phyloP scores from a whole-genome alignment of 352 stramenopile species.

The Phytophthora sojae region DNA sequence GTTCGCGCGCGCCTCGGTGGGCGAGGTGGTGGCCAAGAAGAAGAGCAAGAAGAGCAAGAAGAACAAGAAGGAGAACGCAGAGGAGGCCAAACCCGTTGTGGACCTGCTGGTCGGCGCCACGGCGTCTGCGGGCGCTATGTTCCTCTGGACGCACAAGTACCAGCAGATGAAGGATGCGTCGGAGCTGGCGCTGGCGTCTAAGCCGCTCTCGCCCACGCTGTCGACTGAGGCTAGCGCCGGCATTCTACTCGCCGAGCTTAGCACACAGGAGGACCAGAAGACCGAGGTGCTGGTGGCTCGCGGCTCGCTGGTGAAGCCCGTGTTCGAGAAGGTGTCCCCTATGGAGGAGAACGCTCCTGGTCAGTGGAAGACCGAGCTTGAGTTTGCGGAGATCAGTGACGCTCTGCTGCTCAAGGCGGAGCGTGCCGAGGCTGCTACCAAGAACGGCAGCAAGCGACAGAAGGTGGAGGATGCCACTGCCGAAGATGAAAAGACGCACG shows the following conservation, averaged over 20 bases:
- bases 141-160: slow-evolving; percentile 81
- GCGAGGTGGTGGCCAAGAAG: slow-evolving; percentile 34
- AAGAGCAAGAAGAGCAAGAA: slow-evolving; percentile 73
- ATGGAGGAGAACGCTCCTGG: slow-evolving; percentile 62
- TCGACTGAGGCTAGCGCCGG: slow-evolving; percentile 45
- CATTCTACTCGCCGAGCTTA: slow-evolving; percentile 54
- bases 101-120: slow-evolving; percentile 70
- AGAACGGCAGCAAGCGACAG: slow-evolving; percentile 64
- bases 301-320: slow-evolving; percentile 75
- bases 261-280: slow-evolving; percentile 31
- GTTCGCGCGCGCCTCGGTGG: slow-evolving; percentile 45
- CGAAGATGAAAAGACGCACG: slow-evolving; percentile 66
- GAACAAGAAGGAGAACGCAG: slow-evolving; percentile 40
- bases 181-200: slow-evolving; percentile 54
- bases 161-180: slow-evolving; percentile 42
- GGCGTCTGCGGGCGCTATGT: slow-evolving; percentile 68
- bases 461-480: slow-evolving; percentile 49
- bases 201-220: slow-evolving; percentile 66
- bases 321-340: slow-evolving; percentile 75
- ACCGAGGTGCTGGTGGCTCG: slow-evolving; percentile 69
- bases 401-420: slow-evolving; percentile 66
- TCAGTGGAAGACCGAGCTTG: slow-evolving; percentile 63
- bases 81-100: slow-evolving; percentile 28
- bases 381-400: slow-evolving; percentile 70
- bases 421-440: slow-evolving; percentile 38